A percentile compares a stretch with the other conserved stretches of the same genome.
phyloP scores from a whole-genome alignment of 2,329 filamentous ascomycete species.

The Sclerotinia sclerotiorum region DNA sequence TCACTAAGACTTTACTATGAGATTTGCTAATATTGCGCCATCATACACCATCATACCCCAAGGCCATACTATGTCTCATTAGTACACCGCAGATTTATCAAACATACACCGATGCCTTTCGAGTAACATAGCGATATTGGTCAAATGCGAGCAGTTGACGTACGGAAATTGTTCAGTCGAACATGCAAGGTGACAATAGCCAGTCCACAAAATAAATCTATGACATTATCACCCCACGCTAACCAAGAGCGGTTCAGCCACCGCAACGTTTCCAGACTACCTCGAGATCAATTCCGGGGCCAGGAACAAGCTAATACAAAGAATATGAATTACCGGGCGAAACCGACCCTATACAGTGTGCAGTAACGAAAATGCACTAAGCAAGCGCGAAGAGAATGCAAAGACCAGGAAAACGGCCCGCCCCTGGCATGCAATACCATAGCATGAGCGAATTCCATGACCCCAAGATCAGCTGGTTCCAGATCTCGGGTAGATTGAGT shows the following conservation, averaged over 20 bases:
- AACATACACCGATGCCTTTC: neutral
- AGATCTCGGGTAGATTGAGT: conserved; percentile 23
- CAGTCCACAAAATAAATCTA: conserved; percentile 5
- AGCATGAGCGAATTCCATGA: conserved; percentile 9
- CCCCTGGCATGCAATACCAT: conserved; percentile 9
- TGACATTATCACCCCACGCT: conserved; percentile 17
- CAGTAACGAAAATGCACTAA: conserved; percentile 18
- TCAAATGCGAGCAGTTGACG: conserved; percentile 15
- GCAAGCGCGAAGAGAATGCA: conserved; percentile 21
- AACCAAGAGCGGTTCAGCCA: neutral
- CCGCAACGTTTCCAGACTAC: conserved; percentile 9
- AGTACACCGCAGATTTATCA: conserved; percentile 9
- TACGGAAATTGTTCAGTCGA: conserved; percentile 9
- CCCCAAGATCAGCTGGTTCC: conserved; percentile 22
- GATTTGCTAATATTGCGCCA: conserved; percentile 8
- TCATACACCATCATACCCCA: conserved; percentile 11
- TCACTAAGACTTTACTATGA: conserved; percentile 14
- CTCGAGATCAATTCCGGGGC: neutral
- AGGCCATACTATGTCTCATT: conserved; percentile 13
- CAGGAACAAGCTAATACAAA: conserved; percentile 20
- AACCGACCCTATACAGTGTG: neutral
- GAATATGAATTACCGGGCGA: neutral
- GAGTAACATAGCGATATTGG: conserved; percentile 15
- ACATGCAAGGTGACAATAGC: conserved; percentile 8
- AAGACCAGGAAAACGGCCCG: conserved; percentile 1